A percentile compares a stretch with the other conserved stretches of the same genome.
These are phyloP conservation scores for Cadophora gregata DNA, from an alignment of 2,329 filamentous ascomycete species.

Conservation along the genomic window DNA sequence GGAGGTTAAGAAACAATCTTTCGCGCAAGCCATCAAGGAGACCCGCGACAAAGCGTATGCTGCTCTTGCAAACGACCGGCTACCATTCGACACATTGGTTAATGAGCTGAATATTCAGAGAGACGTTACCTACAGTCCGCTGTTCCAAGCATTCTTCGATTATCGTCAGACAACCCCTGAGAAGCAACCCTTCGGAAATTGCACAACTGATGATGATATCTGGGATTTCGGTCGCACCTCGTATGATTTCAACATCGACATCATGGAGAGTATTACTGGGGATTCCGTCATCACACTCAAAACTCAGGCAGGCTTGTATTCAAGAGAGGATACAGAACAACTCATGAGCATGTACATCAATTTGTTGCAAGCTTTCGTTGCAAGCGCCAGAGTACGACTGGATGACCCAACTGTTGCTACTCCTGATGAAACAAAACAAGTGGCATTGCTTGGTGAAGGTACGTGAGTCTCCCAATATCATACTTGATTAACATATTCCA, in stretches of 20 bases:
- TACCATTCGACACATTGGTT: slow-evolving; percentile 58
- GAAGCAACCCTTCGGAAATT: slow-evolving; percentile 38
- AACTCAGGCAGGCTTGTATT: background rate
- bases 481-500: background rate
- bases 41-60: slow-evolving; percentile 41
- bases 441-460: background rate
- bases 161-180: slow-evolving; percentile 48
- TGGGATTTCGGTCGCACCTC: slow-evolving; percentile 30
- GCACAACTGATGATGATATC: slow-evolving; percentile 31
- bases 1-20: slow-evolving; percentile 26
- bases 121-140: slow-evolving; percentile 41
- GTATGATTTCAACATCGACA: slow-evolving; percentile 30
- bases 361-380: background rate
- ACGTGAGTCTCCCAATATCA: background rate
- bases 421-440: background rate
- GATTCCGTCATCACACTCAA: slow-evolving; percentile 13
- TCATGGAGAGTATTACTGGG: slow-evolving; percentile 29
- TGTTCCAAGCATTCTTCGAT: slow-evolving; percentile 49
- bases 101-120: slow-evolving; percentile 50
- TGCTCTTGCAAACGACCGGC: slow-evolving; percentile 49
- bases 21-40: slow-evolving; percentile 34
- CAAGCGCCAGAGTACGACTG: background rate
- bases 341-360: slow-evolving; percentile 3
- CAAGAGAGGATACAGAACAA: background rate
- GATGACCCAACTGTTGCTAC: background rate